phyloP scores from a whole-genome alignment of 208 protist species.

The Acanthamoeba polyphaga region DNA sequence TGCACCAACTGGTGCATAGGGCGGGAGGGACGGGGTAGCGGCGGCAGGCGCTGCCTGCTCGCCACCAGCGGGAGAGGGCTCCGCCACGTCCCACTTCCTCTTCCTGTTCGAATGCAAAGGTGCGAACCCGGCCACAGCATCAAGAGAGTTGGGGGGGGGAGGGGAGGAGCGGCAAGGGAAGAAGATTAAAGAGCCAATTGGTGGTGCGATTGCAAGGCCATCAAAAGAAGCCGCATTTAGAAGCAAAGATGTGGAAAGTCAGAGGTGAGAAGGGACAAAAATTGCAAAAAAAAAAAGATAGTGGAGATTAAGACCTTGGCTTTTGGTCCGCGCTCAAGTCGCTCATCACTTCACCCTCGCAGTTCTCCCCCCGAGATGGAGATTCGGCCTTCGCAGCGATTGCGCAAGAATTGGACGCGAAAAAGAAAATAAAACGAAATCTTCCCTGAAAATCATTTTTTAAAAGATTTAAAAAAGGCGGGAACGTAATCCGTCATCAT shows the following conservation, averaged over 20 bases:
- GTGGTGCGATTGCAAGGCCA: neutral
- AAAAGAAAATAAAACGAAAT: slow-evolving; percentile 17
- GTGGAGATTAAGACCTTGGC: neutral
- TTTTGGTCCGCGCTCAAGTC: neutral
- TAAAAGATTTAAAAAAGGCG: neutral
- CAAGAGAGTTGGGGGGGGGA: neutral
- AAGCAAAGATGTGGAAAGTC: too few species aligned
- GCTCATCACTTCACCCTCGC: neutral
- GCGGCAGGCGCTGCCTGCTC: neutral
- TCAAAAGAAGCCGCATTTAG: neutral
- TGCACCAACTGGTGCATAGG: too few species aligned
- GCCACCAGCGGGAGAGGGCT: neutral
- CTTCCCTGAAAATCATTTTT: neutral
- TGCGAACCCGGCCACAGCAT: neutral
- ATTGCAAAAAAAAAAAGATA: neutral
- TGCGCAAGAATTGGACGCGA: neutral
- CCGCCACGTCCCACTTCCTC: slow-evolving; percentile 58
- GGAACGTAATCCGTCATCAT: neutral
- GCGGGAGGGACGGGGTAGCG: neutral
- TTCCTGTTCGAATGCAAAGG: slow-evolving; percentile 11
- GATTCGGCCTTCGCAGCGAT: neutral
- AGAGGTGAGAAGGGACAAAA: neutral
- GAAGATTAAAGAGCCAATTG: neutral
- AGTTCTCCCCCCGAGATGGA: neutral
- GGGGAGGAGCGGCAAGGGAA: neutral